phyloP scores from a whole-genome alignment of 768 basidiomycete species.

The Russula virescens region DNA sequence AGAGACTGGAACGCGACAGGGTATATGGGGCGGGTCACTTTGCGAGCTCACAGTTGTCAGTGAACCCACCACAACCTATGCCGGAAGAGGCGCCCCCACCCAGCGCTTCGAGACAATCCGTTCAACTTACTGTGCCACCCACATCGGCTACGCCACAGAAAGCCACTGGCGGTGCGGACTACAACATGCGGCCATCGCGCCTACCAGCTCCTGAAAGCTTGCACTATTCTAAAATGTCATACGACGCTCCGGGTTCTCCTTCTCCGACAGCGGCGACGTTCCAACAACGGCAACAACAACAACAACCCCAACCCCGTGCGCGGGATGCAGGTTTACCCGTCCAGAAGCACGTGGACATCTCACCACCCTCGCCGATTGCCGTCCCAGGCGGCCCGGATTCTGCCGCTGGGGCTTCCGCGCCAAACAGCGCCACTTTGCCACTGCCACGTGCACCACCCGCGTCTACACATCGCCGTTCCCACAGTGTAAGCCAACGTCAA shows the following conservation, averaged over 20 bases:
- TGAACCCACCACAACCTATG: conserved; percentile 9
- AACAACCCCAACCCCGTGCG: conserved; percentile 55
- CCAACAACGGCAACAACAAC: conserved; percentile 48
- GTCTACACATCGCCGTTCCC: conserved; percentile 74
- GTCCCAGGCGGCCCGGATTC: conserved; percentile 1
- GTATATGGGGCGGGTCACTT: conserved; percentile 94
- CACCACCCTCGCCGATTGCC: conserved; percentile 4
- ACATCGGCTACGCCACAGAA: conserved; percentile 31
- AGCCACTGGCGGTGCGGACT: conserved; percentile 54
- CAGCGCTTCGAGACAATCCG: conserved; percentile 24
- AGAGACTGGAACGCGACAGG: conserved; percentile 91
- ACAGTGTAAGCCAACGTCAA: conserved; percentile 77
- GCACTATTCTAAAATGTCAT: conserved; percentile 78
- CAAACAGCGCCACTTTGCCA: conserved; percentile 29
- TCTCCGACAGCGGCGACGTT: conserved; percentile 58
- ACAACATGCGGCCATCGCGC: conserved; percentile 77
- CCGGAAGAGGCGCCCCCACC: conserved; percentile 23
- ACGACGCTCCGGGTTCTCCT: conserved; percentile 51
- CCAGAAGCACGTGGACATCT: conserved; percentile 33
- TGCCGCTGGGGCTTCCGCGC: background rate
- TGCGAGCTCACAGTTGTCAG: conserved; percentile 80
- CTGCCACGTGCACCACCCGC: conserved; percentile 68
- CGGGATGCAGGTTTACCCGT: conserved; percentile 55
- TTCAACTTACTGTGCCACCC: conserved; percentile 21
- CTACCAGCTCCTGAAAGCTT: conserved; percentile 76